Base-by-base conservation (phyloP, 2,329 filamentous ascomycete genomes). In the Ophiocordyceps camponoti-saundersi region DNA sequence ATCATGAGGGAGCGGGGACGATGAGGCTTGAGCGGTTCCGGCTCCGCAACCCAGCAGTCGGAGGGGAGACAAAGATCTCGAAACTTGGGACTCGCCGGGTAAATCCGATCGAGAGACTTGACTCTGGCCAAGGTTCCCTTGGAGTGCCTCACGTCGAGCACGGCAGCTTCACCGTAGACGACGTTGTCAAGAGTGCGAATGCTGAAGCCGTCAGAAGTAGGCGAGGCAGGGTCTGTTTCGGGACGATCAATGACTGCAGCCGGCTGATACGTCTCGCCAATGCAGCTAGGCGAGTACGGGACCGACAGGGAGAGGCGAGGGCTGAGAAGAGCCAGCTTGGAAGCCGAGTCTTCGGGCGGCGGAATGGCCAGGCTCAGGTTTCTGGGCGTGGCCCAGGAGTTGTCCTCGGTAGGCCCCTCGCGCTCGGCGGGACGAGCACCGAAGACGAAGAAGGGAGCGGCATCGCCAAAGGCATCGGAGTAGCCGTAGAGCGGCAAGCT, bases 401-500 rank as follows among this genome's bases (percentile, higher is more conserved):
- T 18, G 10, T 57, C 55, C 2, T 53, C 52, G 26, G 44, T 42
- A 2, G 48, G 32, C 23, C 50, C 54, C n/a, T 54, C 53, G 6
- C 46, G 46, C 16, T 58, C 56, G 4, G 53, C 53, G n/a, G 47
- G 42, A 13, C 55, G 56, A 26, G 62, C 59, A 1, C 69, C 70
- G 51, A 73, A 72, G 29, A 72, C 63, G 50, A 68, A 69, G 50
- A 72, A 73, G 1, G 69, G 69, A 1, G 68, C 63, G 1, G 61
- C 57, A 26, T 70, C 66, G 13, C 66, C 63, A 36, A 67, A 61
- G 20, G 63, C 64, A 46, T 71, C 69, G 3, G 61, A 55, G 34
- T 65, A 64, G 7, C 64, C 65, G 48, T 68, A 69, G n/a, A 67
- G 51, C 0, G 73, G 72, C 39, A 75, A 54, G 49, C 69, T 76